Evolutionary conservation across 345 rosid species (phyloP), one percentile per base, ranked within the genome.

Genomic region (Pelargonium nanum): DNA sequence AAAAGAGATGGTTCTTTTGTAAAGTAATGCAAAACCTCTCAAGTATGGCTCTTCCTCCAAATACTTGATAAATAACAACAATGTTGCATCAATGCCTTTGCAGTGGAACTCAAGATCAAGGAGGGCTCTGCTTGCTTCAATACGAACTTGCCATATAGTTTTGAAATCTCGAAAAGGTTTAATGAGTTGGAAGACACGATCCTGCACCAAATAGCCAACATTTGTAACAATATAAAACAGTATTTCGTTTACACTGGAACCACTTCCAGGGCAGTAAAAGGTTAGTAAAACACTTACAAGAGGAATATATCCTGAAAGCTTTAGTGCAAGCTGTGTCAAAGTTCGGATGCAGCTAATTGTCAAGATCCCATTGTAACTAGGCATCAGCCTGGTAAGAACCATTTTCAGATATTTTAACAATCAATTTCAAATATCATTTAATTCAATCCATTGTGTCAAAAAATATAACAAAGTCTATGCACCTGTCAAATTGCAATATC

Each of bases 401-500:
- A 68, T 56, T 60, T 58, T 17, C 45, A 59, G 7, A 53, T 48
- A 71, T 15, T 60, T 5, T 10, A 40, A 17, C 13, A 56, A 59
- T 56, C 30, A 58, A 61, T 52, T 20, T 21, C 50, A 64, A 58
- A 22, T 52, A 53, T 26, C 58, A 66, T 64, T 28, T 34, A 58
- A 55, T 22, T 34, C 26, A 53, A 64, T 51, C 21, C 10, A 59
- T 19, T 19, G 30, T 58, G 2, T 40, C 10, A 40, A 40, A 40
- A 40, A 2, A 12, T 6, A 58, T 23, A 8, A 60, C 55, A 45
- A n/a, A 24, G 55, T 48, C 2, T 3, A 55, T 8, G 26, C 68
- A 93, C 97, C 97, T 84, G 85, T 89, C 97, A 73, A 85, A 93
- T 68, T 93, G 97, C 81, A 93, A 77, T 65, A 93, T 89, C 71